A percentile compares a stretch with the other conserved stretches of the same genome.
Conservation (phyloP, 2,329 filamentous ascomycete genomes). For the Nemania sp. region DNA sequence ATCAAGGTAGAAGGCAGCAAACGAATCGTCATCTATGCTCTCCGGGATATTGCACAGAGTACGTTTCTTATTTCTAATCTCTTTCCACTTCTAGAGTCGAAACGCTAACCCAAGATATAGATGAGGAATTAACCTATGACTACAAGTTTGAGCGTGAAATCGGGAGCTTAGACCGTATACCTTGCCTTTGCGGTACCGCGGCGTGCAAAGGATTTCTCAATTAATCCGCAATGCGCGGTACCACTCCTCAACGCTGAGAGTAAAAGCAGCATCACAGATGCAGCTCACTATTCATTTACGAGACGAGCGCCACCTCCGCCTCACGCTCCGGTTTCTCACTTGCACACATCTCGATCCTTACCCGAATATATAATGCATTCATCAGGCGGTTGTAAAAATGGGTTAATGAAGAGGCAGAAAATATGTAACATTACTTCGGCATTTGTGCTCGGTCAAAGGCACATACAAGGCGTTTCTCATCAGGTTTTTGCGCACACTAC, state of each 20-base stretch:
- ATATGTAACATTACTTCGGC: slow-evolving; percentile 34
- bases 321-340: slow-evolving; percentile 15
- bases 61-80: slow-evolving; percentile 58
- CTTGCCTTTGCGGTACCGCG: slow-evolving; percentile 94
- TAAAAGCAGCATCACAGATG: slow-evolving; percentile 2
- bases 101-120: slow-evolving; percentile 62
- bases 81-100: slow-evolving; percentile 3
- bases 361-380: slow-evolving; percentile 39
- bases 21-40: slow-evolving; percentile 97
- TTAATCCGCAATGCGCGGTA: slow-evolving; percentile 60
- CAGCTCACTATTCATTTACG: neutral
- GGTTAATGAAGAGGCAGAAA: slow-evolving; percentile 27
- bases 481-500: slow-evolving; percentile 10
- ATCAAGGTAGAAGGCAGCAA: slow-evolving; percentile 99
- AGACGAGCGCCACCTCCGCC: slow-evolving; percentile 1
- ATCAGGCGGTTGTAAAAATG: slow-evolving; percentile 23
- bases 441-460: slow-evolving; percentile 22
- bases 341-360: slow-evolving; percentile 15
- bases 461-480: slow-evolving; percentile 28
- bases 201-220: slow-evolving; percentile 99
- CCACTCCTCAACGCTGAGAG: slow-evolving; percentile 4
- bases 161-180: slow-evolving; percentile 93
- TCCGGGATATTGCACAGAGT: slow-evolving; percentile 96
- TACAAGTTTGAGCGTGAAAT: slow-evolving; percentile 99
- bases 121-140: slow-evolving; percentile 99